Evolutionary conservation across 768 basidiomycete species (phyloP), one percentile per base, ranked within the genome.

Genomic region (Dacryopinax primogenitus): DNA sequence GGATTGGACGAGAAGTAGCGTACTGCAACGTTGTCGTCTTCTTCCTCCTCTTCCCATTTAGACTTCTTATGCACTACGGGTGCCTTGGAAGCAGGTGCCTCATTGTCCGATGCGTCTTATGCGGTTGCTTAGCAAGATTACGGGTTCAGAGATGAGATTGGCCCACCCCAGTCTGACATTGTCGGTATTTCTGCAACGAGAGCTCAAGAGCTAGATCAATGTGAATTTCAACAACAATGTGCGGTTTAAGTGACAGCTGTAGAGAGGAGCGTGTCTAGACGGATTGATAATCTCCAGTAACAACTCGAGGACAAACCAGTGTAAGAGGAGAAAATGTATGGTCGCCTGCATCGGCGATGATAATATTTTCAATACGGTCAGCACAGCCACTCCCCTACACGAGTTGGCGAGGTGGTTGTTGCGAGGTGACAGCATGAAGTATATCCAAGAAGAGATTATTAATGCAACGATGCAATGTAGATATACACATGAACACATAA

Each of bases 1-100:
- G 33, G 23, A 21, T 30, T 62, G n/a, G 62, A 26, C 30, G 33
- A 69, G 63, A 66, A 67, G 13, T 3, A 15, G 81, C 88, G 70
- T 72, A 94, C 92, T 63, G 84, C 88, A 41, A 88, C 88, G 26
- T 85, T 83, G 13, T 86, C 86, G 0, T 94, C 92, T 71, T 89
- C 89, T 71, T 96, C 94, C 74, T 97, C 94, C 58, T 89, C 94
- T 67, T 86, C 87, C 86, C 89, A 96, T 76, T 87, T 90, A 66
- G 77, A 81, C 74, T 82, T 85, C 64, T 71, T 76, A 16, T 63
- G 68, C 7, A 65, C 68, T 58, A 66, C 72, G 63, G 47, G 69
- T 1, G 65, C 67, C 41, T 74, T 67, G 58, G 72, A 45, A 70
- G 69, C 76, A 21, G 74, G 66, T 23, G 74, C 66, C 30, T 77